These are phyloP conservation scores for Tricholoma sp. DNA, from an alignment of 768 basidiomycete species.

Conservation along the genomic window DNA sequence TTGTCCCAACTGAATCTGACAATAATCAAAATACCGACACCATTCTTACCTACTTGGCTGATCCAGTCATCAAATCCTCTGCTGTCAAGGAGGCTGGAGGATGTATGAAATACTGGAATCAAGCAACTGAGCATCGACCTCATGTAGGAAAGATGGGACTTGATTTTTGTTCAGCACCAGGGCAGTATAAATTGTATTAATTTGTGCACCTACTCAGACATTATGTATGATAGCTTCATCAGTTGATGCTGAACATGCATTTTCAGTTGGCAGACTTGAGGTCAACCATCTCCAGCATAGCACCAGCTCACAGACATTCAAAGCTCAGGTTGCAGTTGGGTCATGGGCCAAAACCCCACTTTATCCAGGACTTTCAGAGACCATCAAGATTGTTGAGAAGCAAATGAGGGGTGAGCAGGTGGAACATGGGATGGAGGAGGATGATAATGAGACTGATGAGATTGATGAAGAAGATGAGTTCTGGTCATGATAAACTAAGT, in stretches of 20 bases:
- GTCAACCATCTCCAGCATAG: constrained; percentile 29
- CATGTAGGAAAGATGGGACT: constrained; percentile 8
- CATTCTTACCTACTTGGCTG: constrained; percentile 7
- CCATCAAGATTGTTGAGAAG: constrained; percentile 10
- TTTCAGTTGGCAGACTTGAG: constrained; percentile 26
- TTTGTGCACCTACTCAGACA: not conserved
- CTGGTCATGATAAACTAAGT: too few relatives aligned
- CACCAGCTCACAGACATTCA: constrained; percentile 29
- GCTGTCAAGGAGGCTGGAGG: constrained; percentile 10
- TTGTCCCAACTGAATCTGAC: not conserved
- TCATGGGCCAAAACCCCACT: constrained; percentile 27
- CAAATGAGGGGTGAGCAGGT: not conserved
- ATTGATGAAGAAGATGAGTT: not conserved
- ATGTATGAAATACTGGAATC: constrained; percentile 9
- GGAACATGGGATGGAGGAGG: not conserved
- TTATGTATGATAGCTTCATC: constrained; percentile 12
- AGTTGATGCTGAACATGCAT: constrained; percentile 33
- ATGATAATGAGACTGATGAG: not conserved
- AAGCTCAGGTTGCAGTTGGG: constrained; percentile 25
- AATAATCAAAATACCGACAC: not conserved
- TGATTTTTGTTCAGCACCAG: constrained; percentile 12
- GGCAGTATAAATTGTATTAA: not conserved
- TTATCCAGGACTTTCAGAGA: constrained; percentile 7
- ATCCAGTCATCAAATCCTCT: constrained; percentile 1
- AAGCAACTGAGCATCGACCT: constrained; percentile 1